Conservation (phyloP, 1,284 basidiomycete species). For the Fistulinella cinereoalba region DNA sequence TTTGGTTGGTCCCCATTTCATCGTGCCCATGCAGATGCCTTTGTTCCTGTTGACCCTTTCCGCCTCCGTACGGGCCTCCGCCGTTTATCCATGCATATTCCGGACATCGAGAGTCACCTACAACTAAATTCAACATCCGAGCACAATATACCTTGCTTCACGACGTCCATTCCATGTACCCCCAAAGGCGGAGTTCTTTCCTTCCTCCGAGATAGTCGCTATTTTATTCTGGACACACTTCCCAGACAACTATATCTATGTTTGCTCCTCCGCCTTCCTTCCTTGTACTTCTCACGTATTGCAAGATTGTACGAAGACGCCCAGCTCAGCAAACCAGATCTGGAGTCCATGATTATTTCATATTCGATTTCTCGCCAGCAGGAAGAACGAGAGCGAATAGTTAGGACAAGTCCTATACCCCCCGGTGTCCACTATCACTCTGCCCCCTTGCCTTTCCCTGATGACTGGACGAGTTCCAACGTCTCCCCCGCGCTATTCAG, state of each 20-base stretch:
- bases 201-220: conserved; percentile 20
- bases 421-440: conserved; percentile 22
- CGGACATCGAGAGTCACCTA: conserved; percentile 16
- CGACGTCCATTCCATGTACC: conserved; percentile 16
- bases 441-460: conserved; percentile 49
- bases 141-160: conserved; percentile 23
- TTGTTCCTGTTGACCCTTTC: conserved; percentile 49
- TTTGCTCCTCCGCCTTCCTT: conserved; percentile 64
- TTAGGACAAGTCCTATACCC: conserved; percentile 28
- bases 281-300: conserved; percentile 72
- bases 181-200: conserved; percentile 11
- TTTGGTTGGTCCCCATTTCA: conserved; percentile 38
- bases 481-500: conserved; percentile 59
- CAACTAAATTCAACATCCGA: conserved; percentile 23
- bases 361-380: conserved; percentile 27
- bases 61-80: conserved; percentile 30
- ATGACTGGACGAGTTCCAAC: conserved; percentile 57
- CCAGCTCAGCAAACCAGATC: conserved; percentile 68
- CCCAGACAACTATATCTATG: conserved; percentile 62
- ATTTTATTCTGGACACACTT: conserved; percentile 44
- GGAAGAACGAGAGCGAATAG: conserved; percentile 16
- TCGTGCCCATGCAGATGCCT: conserved; percentile 45
- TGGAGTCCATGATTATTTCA: conserved; percentile 62
- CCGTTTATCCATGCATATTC: conserved; percentile 22
- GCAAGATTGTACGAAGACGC: conserved; percentile 70